A percentile compares a stretch with the other conserved stretches of the same genome.
These are phyloP conservation scores for Eucalyptus victrix DNA, from an alignment of 345 rosid genomes.

Conservation along the genomic window DNA sequence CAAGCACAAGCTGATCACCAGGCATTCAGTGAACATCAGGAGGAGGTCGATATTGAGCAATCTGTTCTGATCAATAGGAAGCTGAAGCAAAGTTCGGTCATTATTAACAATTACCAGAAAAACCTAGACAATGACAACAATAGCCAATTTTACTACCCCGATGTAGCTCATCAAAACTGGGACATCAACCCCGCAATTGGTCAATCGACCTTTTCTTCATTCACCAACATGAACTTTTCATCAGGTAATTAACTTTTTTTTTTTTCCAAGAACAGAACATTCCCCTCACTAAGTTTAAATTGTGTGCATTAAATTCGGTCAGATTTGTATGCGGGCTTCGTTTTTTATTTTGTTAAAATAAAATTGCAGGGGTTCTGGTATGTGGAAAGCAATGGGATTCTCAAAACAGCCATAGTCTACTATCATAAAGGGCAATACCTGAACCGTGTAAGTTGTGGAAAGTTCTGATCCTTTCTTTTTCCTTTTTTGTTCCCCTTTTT, in stretches of 20 bases:
- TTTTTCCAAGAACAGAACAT: not conserved
- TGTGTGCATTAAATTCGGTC: not conserved
- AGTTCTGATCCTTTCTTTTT: not conserved
- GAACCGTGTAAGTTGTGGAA: not conserved
- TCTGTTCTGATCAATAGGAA: conserved; percentile 5
- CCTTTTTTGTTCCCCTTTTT: not conserved
- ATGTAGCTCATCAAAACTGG: conserved; percentile 17
- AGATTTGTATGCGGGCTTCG: not conserved
- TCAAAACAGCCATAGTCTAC: not conserved
- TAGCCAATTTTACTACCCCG: not conserved
- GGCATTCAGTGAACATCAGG: not conserved
- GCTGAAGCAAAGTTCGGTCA: conserved; percentile 12
- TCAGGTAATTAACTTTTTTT: conserved; percentile 10
- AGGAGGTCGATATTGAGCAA: not conserved
- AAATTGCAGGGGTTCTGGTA: not conserved
- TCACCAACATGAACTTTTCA: conserved; percentile 3
- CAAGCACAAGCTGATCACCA: not conserved
- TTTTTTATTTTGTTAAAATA: not conserved
- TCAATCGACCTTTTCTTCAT: conserved; percentile 16
- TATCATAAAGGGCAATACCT: not conserved
- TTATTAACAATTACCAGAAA: conserved; percentile 1
- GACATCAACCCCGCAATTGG: conserved; percentile 24
- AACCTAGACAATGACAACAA: conserved; percentile 1
- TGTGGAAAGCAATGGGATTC: not conserved
- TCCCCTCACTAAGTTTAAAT: not conserved